phyloP scores from a whole-genome alignment of 2,329 filamentous ascomycete species.

The Fusarium nygamai region DNA sequence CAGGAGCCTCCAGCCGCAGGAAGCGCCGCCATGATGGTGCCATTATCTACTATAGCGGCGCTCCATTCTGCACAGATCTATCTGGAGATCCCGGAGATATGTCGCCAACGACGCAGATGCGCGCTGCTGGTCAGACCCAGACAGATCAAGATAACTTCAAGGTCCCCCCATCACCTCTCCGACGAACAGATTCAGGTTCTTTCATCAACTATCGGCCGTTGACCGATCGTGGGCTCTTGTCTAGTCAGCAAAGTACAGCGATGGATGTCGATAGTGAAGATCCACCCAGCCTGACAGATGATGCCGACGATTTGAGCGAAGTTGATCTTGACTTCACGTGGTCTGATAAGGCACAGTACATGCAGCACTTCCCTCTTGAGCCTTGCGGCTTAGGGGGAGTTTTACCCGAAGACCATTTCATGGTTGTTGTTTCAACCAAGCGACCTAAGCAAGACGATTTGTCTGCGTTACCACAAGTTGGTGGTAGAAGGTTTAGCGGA shows the following conservation, averaged over 20 bases:
- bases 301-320: constrained; percentile 50
- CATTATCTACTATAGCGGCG: constrained; percentile 85
- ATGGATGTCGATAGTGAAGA: constrained; percentile 45
- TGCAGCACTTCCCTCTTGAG: constrained; percentile 56
- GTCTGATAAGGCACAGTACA: constrained; percentile 55
- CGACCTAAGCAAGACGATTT: constrained; percentile 49
- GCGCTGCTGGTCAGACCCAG: constrained; percentile 55
- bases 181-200: constrained; percentile 62
- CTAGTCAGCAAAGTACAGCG: constrained; percentile 26
- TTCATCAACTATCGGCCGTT: constrained; percentile 60
- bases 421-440: constrained; percentile 63
- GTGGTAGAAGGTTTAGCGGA: constrained; percentile 38
- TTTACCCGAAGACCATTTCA: constrained; percentile 71
- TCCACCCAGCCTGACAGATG: constrained; percentile 48
- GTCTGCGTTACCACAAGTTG: not conserved
- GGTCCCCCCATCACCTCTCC: constrained; percentile 41
- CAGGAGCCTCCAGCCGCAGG: constrained; percentile 58
- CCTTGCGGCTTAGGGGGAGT: constrained; percentile 69
- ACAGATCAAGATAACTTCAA: constrained; percentile 28
- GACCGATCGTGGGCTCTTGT: constrained; percentile 49
- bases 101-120: constrained; percentile 60
- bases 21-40: constrained; percentile 73
- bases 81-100: constrained; percentile 70
- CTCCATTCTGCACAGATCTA: constrained; percentile 82
- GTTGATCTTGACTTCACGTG: constrained; percentile 58